These are phyloP conservation scores for Amanita rubescens DNA, from an alignment of 768 basidiomycete genomes.

Conservation along the genomic window DNA sequence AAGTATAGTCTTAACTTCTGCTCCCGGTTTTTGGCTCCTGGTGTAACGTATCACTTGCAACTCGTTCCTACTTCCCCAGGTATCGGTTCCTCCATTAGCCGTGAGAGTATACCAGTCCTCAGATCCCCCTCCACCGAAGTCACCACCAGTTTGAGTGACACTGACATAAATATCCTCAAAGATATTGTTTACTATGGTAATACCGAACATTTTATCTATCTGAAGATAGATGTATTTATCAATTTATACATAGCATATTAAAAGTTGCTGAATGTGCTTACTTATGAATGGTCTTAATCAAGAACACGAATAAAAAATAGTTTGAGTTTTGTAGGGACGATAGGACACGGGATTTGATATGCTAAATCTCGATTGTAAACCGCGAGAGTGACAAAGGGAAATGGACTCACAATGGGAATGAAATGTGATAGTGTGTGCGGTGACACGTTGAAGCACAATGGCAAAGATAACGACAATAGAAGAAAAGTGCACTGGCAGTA, in stretches of 20 bases:
- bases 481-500: neutral
- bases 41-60: neutral
- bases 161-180: neutral
- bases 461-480: neutral
- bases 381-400: neutral
- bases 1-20: neutral
- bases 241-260: neutral
- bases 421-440: neutral
- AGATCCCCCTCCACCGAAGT: neutral
- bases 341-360: neutral
- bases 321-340: neutral
- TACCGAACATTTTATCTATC: neutral
- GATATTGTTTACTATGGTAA: neutral
- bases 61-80: neutral
- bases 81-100: neutral
- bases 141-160: neutral
- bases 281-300: neutral
- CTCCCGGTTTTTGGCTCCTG: neutral
- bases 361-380: neutral
- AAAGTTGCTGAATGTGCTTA: constrained; percentile 1
- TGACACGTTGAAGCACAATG: neutral
- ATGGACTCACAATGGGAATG: neutral
- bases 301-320: neutral
- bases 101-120: neutral
- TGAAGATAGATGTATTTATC: neutral